Evolutionary conservation across 495 filamentous ascomycete genomes (phyloP).

Genomic region (Tuber umbilicatum): DNA sequence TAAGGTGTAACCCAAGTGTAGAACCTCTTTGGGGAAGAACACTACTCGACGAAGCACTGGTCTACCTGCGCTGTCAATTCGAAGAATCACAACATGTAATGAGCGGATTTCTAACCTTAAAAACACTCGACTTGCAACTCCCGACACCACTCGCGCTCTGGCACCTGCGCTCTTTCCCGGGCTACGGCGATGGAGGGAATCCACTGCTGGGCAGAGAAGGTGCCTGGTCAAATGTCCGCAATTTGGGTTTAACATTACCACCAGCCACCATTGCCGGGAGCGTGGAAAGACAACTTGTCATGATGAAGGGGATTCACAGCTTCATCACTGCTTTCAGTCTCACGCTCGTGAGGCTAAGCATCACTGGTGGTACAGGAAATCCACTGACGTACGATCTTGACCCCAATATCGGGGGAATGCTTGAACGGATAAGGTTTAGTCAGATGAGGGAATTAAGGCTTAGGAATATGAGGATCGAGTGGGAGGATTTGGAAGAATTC

Average conservation of each 20-base stretch:
- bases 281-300: neutral
- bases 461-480: conserved; percentile 9
- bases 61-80: conserved; percentile 24
- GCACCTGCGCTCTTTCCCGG: conserved; percentile 21
- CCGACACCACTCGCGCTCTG: conserved; percentile 20
- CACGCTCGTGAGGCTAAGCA: neutral
- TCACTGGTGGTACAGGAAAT: neutral
- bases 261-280: neutral
- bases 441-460: conserved; percentile 10
- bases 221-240: conserved; percentile 13
- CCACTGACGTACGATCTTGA: conserved; percentile 20
- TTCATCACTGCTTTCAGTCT: conserved; percentile 17
- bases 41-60: conserved; percentile 20
- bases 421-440: neutral
- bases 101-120: neutral
- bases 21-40: conserved; percentile 20
- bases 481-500: conserved; percentile 13
- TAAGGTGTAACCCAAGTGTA: conserved; percentile 1
- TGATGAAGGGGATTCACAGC: conserved; percentile 14
- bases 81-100: conserved; percentile 13
- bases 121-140: conserved; percentile 16
- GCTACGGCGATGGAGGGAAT: conserved; percentile 12
- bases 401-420: conserved; percentile 12
- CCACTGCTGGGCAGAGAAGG: neutral
- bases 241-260: conserved; percentile 16